Evolutionary conservation across 192 early-diverging fungal species (phyloP).

Genomic region (Linnemannia schmuckeri): DNA sequence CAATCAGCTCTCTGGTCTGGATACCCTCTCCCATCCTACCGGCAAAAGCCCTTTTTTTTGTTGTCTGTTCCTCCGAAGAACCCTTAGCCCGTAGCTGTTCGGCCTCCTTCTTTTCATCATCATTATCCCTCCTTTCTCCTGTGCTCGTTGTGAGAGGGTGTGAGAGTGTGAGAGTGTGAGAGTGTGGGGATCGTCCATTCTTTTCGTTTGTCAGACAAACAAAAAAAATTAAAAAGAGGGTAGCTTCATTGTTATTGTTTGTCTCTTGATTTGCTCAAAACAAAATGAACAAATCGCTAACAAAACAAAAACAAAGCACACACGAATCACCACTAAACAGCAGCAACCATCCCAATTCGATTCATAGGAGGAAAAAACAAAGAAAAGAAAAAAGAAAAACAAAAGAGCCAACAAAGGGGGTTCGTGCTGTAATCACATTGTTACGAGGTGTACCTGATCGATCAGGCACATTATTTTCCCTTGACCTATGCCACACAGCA

Average conservation of each 20-base stretch:
- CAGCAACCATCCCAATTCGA: background rate
- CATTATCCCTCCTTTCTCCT: background rate
- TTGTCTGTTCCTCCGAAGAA: background rate
- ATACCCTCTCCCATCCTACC: background rate
- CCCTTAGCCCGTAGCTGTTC: background rate
- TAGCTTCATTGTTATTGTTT: too few species aligned
- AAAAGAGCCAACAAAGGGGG: background rate
- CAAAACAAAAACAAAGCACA: too few species aligned
- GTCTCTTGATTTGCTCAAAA: too few species aligned
- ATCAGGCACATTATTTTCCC: background rate
- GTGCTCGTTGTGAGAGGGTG: too few species aligned
- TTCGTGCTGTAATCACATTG: conserved; percentile 8
- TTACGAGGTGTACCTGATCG: background rate
- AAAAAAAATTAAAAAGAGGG: background rate
- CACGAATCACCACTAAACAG: too few species aligned
- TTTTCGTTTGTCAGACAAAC: background rate
- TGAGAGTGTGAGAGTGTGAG: too few species aligned
- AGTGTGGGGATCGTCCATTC: background rate
- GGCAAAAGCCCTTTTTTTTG: background rate
- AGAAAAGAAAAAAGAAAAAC: background rate
- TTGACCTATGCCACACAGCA: background rate
- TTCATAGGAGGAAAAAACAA: background rate
- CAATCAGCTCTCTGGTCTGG: background rate
- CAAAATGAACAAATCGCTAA: too few species aligned
- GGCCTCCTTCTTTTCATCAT: background rate